Percentiles rank a stretch among this genome's conserved stretches.
Evolutionary conservation across 1,284 basidiomycete genomes (phyloP).

Genomic region (Rugosomyces carneus): DNA sequence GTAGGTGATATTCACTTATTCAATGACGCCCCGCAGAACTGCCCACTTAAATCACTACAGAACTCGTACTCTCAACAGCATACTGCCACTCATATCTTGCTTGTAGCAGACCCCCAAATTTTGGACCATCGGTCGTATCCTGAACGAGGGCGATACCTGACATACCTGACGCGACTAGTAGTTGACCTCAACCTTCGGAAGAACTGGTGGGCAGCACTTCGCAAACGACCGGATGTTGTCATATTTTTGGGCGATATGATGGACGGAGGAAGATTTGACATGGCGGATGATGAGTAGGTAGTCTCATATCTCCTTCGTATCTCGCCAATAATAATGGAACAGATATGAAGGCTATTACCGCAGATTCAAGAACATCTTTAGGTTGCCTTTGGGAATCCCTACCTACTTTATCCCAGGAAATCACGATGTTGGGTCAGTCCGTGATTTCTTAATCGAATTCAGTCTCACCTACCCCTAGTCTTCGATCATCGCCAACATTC

Average conservation of each 20-base stretch:
- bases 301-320: background rate
- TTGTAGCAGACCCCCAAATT: slow-evolving; percentile 81
- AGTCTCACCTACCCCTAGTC: slow-evolving; percentile 28
- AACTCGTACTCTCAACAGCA: slow-evolving; percentile 6
- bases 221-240: slow-evolving; percentile 63
- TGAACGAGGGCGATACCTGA: slow-evolving; percentile 40
- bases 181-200: slow-evolving; percentile 76
- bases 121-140: slow-evolving; percentile 62
- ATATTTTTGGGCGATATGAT: slow-evolving; percentile 89
- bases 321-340: slow-evolving; percentile 3
- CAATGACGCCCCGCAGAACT: background rate
- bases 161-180: slow-evolving; percentile 50
- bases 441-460: slow-evolving; percentile 2
- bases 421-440: slow-evolving; percentile 72
- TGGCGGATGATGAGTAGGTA: slow-evolving; percentile 65
- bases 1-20: too few relatives aligned
- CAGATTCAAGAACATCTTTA: slow-evolving; percentile 70
- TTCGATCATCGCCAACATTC: slow-evolving; percentile 53
- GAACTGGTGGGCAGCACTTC: slow-evolving; percentile 67
- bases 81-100: slow-evolving; percentile 58
- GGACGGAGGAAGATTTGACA: slow-evolving; percentile 67
- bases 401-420: slow-evolving; percentile 82
- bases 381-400: slow-evolving; percentile 32
- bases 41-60: background rate
- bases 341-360: slow-evolving; percentile 66